Conservation (phyloP, 495 filamentous ascomycete species). For the Echria macrotheca region DNA sequence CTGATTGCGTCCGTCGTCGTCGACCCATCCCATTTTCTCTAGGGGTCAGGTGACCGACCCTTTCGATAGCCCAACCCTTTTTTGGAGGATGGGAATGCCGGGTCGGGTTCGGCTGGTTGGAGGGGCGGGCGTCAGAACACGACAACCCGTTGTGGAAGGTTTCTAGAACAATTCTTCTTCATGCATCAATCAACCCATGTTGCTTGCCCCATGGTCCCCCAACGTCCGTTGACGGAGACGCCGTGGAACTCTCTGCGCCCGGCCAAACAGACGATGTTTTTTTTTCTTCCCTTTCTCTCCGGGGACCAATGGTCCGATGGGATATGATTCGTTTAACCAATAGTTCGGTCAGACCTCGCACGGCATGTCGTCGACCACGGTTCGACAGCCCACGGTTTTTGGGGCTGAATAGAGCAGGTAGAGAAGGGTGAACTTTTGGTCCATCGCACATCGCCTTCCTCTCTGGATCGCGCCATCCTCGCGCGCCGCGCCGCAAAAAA, state of each 20-base stretch:
- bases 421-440: too few species aligned
- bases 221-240: slow-evolving; percentile 2
- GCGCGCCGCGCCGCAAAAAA: too few species aligned
- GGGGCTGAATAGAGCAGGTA: too few species aligned
- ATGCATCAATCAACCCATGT: not conserved
- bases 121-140: not conserved
- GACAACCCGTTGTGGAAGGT: slow-evolving; percentile 5
- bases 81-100: not conserved
- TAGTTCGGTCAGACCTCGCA: not conserved
- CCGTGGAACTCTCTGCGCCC: slow-evolving; percentile 2
- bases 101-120: not conserved
- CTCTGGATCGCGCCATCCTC: too few species aligned
- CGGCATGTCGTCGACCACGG: not conserved
- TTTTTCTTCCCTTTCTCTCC: too few species aligned
- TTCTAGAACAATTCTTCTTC: slow-evolving; percentile 8
- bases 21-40: not conserved
- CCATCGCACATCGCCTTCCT: too few species aligned
- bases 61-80: not conserved
- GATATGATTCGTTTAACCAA: not conserved
- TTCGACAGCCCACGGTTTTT: too few species aligned
- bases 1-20: not conserved
- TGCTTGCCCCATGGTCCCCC: too few species aligned
- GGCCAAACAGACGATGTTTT: not conserved
- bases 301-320: not conserved
- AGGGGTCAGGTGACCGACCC: not conserved